Evolutionary conservation across 1,139 yeast genomes (phyloP), one percentile per base, ranked within the genome.

Genomic region (Diutina rugosa): DNA sequence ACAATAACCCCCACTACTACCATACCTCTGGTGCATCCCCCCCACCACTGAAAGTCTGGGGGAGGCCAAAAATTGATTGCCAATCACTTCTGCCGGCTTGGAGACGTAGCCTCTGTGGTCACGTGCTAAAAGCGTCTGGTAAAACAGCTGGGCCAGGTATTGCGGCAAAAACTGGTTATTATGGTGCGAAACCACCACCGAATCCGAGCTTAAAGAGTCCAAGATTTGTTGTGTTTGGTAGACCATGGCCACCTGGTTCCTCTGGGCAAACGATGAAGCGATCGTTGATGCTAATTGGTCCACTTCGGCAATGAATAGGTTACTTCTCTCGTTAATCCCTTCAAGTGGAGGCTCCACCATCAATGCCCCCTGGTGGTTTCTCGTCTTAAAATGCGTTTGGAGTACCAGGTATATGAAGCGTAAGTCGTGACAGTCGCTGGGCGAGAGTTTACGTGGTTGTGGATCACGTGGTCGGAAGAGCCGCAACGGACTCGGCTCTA

Each of bases 41-140:
- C 10, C 60, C 63, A n/a, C 9, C 6, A 45, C 44, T 7, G 16
- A 29, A 10, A 45, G 18, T 9, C 12, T 6, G 5, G 26, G 18
- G 3, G 45, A 28, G 18, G 55, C 1, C 63, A 76, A 64, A 57
- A 65, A 76, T 58, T 70, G 71, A 49, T 64, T 62, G 1, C 75
- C 76, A 32, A 73, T 69, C 1, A 73, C 48, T 45, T 62, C 62
- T 0, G 78, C 79, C 9, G 71, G 64, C 35, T 64, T 55, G 0
- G 79, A 73, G 1, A 75, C 70, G 58, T 63, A 64, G 1, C 79
- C 78, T 7, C 64, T 47, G 0, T 64, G 59, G 61, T 75, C 78
- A 57, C 76, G 63, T 0, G 77, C 69, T 35, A 73, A 56, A 4
- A 75, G 62, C 0, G 77, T 69, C 56, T 75, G 78, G 56, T 63